phyloP scores from a whole-genome alignment of 306 rosid genomes.

The Cotoneaster glaucophyllus region DNA sequence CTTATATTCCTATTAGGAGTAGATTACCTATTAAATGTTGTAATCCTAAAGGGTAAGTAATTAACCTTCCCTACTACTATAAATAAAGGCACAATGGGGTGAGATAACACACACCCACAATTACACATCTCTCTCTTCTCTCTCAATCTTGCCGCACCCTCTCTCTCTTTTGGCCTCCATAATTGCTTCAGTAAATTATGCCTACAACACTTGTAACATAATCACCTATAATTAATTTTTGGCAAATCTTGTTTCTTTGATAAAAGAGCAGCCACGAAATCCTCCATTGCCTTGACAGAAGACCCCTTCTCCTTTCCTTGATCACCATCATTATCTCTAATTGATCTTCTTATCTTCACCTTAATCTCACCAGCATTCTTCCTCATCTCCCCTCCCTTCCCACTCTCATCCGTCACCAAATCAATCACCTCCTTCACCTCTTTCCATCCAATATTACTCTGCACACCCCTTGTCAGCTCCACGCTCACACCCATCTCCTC shows the following conservation, averaged over 20 bases:
- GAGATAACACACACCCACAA: too few relatives aligned
- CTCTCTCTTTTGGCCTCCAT: too few relatives aligned
- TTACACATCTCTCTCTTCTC: too few relatives aligned
- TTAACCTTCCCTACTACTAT: too few relatives aligned
- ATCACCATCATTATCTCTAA: conserved; percentile 12
- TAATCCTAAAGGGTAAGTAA: too few relatives aligned
- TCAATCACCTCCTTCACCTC: conserved; percentile 50
- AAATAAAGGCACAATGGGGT: too few relatives aligned
- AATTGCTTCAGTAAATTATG: too few relatives aligned
- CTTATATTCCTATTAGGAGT: too few relatives aligned
- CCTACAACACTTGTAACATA: too few relatives aligned
- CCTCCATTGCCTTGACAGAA: conserved; percentile 29
- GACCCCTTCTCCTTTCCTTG: conserved; percentile 25
- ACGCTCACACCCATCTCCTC: conserved; percentile 67
- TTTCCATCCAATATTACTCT: conserved; percentile 25
- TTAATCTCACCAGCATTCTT: conserved; percentile 33
- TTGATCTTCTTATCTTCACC: conserved; percentile 31
- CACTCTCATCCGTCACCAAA: conserved; percentile 30
- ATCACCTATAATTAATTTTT: neutral
- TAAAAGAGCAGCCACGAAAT: conserved; percentile 20
- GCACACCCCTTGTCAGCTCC: conserved; percentile 45
- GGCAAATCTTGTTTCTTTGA: neutral
- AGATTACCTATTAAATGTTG: too few relatives aligned
- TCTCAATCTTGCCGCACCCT: too few relatives aligned
- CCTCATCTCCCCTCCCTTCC: conserved; percentile 47